Base-by-base conservation (phyloP, 2,329 filamentous ascomycete species). In the Fusarium abutilonis region DNA sequence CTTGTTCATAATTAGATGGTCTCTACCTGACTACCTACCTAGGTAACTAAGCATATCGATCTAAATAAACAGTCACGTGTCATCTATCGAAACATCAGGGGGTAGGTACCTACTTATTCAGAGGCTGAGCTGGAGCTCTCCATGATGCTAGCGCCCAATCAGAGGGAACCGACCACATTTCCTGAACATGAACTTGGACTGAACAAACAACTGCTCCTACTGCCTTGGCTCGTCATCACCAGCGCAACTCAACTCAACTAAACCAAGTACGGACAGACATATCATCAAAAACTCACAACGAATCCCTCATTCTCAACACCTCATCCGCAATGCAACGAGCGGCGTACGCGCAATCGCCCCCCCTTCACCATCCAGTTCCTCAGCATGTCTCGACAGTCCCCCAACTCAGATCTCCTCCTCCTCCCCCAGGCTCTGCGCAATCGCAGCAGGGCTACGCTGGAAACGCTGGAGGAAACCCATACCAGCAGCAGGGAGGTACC, bases 351-450 rank as follows among this genome's bases (percentile, higher is more conserved):
- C 91, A 93, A 73, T 97, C 93, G 74, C 94, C 93, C 75, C 93
- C 94, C 67, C 88, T 98, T 70, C 95, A 98, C 78, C 95, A 98
- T 76, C 95, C 95, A 56, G 93, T 98, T 56, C 95, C 95, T 62
- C 95, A 99, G 78, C 95, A 99, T 83, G 94, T 98, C 72, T 98
- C 95, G 74, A 96, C 93, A 56, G 95, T 99, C 45, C 95, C 95
- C 40, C 95, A 98, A 80, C 88, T 99, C 76, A 89, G 96, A 77
- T 98, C 95, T 56, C 95, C 95, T 60, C 94, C 91, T 56, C 91
- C 92, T 60, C 93, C 92, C 47, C 86, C 87, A 34, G 84, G 84
- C 55, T 88, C 87, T 66, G 87, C 88, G 54, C 89, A 91, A 72
- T 84, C 86, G 32, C 85, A 87, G 68, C 83, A 84, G 61, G 82